Conservation (phyloP, 2,329 filamentous ascomycete species). For the Talaromyces funiculosus region DNA sequence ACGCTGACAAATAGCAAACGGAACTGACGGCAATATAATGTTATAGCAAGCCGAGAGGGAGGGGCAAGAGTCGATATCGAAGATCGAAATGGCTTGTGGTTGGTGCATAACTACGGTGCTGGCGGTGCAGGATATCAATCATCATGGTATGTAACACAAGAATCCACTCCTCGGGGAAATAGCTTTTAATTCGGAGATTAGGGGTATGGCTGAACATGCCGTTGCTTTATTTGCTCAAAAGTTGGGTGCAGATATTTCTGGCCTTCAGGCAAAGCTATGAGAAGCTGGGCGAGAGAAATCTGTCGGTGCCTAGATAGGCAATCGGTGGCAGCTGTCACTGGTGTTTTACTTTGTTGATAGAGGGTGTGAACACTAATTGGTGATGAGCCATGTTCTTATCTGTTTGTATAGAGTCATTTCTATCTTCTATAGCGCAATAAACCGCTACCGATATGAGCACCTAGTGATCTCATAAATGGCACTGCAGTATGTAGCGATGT, state of each 20-base stretch:
- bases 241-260: background rate
- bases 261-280: constrained; percentile 3
- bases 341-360: background rate
- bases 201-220: constrained; percentile 14
- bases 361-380: background rate
- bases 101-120: constrained; percentile 13
- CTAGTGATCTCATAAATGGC: background rate
- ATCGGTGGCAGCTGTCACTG: background rate
- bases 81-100: background rate
- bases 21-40: background rate
- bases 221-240: constrained; percentile 8
- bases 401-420: background rate
- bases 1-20: background rate
- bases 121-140: constrained; percentile 13
- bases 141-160: constrained; percentile 11
- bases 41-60: constrained; percentile 7
- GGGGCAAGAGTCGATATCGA: constrained; percentile 13
- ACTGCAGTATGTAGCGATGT: too few species aligned
- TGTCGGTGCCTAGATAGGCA: background rate
- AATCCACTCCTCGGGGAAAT: background rate
- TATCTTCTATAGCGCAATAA: background rate
- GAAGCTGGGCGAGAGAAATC: background rate
- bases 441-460: background rate
- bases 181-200: background rate
- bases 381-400: background rate